Base-by-base conservation (phyloP, 1,284 basidiomycete species). In the Ustilago curta region DNA sequence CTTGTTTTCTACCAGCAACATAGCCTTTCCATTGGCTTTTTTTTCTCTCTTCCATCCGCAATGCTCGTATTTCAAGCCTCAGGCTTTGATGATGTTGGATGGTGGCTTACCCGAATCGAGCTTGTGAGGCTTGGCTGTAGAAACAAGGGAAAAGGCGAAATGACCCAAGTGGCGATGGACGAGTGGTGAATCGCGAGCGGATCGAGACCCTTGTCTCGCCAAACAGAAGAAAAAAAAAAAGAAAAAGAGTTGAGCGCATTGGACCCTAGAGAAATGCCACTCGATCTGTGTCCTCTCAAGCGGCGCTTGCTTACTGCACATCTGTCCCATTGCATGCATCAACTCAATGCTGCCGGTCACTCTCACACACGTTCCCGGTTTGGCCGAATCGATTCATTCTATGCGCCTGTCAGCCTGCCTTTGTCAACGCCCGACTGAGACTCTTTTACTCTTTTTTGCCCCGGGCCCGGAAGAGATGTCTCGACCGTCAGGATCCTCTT, bases 171-270 rank as follows among this genome's bases (percentile, higher is more conserved):
- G 6, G 25, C 25, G 16, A 11, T 55, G 18, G 29, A 29, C 52
- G 40, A 54, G 19, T 29, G 40, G 40, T 18, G 18, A 31, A 31
- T 16, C 39, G 51, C 40, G 25, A 31, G 27, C n/a, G 25, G 25
- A 57, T 48, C 55, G 35, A 57, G 55, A 57, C 55, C 55, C 55
- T 57, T 57, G 55, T 48, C 55, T 57, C 55, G 55, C 55, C 44
- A 48, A 40, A n/a, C n/a, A n/a, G n/a, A n/a, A n/a, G n/a, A n/a
- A n/a, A 53, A 16, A 52, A 31, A 31, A 31, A 31, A 31, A 9
- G 9, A 32, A 32, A 32, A 16, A 37, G 12, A 37, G 35, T 37
- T 7, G 27, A 27, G 35, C 35, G 35, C 35, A 37, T 37, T 37
- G 35, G 35, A 37, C 35, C 14, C 35, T 14, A 37, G 12, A 37